phyloP scores from a whole-genome alignment of 805 yeast genomes.

The Hagleromyces aurorensis region DNA sequence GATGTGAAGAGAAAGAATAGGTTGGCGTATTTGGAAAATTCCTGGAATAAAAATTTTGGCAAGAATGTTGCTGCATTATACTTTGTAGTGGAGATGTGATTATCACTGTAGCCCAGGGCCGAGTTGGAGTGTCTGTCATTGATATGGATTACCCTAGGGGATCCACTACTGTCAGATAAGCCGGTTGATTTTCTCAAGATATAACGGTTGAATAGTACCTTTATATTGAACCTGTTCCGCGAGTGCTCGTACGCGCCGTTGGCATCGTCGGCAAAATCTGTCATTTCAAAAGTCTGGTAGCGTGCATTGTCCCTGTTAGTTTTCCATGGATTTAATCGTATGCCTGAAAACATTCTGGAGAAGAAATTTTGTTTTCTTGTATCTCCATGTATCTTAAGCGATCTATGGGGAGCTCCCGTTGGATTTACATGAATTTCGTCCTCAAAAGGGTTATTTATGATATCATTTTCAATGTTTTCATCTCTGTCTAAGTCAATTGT shows the following conservation, averaged over 20 bases:
- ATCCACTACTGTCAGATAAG: slow-evolving; percentile 17
- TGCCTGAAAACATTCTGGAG: slow-evolving; percentile 14
- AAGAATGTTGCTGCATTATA: slow-evolving; percentile 88
- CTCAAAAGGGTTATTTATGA: slow-evolving; percentile 25
- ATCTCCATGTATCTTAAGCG: slow-evolving; percentile 9
- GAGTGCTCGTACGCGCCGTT: slow-evolving; percentile 27
- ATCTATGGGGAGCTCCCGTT: slow-evolving; percentile 12
- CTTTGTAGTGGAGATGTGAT: slow-evolving; percentile 91
- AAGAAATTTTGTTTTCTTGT: slow-evolving; percentile 6
- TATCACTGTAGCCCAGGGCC: slow-evolving; percentile 55
- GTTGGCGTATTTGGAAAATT: slow-evolving; percentile 94
- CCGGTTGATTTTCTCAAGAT: slow-evolving; percentile 26
- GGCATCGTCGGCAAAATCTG: slow-evolving; percentile 19
- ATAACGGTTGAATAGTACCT: slow-evolving; percentile 32
- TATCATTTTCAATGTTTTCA: slow-evolving; percentile 33
- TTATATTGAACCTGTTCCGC: slow-evolving; percentile 32
- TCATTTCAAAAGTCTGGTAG: slow-evolving; percentile 27
- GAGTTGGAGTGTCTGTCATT: slow-evolving; percentile 54
- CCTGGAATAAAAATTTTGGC: slow-evolving; percentile 93
- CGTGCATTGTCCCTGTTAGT: slow-evolving; percentile 2
- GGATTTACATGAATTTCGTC: slow-evolving; percentile 8
- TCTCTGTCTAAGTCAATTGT: slow-evolving; percentile 29
- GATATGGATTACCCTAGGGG: slow-evolving; percentile 59
- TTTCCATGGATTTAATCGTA: slow-evolving; percentile 8
- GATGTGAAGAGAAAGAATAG: slow-evolving; percentile 89